Evolutionary conservation across 495 filamentous ascomycete genomes (phyloP).

Genomic region (Penicillium verhagenii): DNA sequence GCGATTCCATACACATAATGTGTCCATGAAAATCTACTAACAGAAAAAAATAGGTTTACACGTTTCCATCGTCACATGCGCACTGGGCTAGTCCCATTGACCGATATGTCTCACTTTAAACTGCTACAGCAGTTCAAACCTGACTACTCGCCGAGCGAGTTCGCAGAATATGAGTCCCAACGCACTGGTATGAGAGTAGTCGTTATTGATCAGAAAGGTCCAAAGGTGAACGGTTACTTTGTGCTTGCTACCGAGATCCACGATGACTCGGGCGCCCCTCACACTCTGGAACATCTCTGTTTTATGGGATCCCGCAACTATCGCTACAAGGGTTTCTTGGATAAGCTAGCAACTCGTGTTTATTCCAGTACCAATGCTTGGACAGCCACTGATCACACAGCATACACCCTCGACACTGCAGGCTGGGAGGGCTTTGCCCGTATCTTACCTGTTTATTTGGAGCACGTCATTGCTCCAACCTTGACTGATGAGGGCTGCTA

Average conservation of each 20-base stretch:
- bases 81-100: constrained; percentile 25
- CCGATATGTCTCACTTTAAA: constrained; percentile 66
- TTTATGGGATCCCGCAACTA: constrained; percentile 98
- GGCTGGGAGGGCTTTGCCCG: constrained; percentile 96
- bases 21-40: constrained; percentile 13
- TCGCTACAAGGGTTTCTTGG: constrained; percentile 89
- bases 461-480: constrained; percentile 88
- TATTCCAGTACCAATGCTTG: constrained; percentile 96
- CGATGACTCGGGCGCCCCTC: constrained; percentile 92
- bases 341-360: constrained; percentile 87
- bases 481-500: constrained; percentile 90
- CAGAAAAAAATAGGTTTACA: constrained; percentile 12
- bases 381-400: constrained; percentile 93
- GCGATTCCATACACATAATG: not conserved
- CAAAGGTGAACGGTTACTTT: constrained; percentile 93
- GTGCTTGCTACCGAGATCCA: constrained; percentile 95
- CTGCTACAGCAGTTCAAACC: constrained; percentile 79
- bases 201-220: constrained; percentile 86
- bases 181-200: constrained; percentile 92
- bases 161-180: constrained; percentile 86
- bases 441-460: constrained; percentile 91
- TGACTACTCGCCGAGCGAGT: constrained; percentile 80
- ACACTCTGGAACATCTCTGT: constrained; percentile 92
- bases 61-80: constrained; percentile 24
- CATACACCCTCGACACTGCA: constrained; percentile 89